Evolutionary conservation across 768 basidiomycete species (phyloP).

Genomic region (Pleurotus citrinopileatus): DNA sequence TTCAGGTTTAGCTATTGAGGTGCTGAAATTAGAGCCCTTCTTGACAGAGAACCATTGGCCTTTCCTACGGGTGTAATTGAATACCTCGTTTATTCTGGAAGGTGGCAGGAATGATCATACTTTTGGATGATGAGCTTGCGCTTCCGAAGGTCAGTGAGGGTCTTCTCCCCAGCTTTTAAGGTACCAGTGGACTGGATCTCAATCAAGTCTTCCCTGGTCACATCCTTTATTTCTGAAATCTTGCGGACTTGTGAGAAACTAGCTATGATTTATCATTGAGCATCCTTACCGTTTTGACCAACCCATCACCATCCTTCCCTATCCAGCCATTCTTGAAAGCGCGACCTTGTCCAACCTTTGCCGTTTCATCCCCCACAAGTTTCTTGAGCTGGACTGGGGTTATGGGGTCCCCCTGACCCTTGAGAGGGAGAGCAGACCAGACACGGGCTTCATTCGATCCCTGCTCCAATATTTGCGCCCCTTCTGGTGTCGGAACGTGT

Average conservation of each 20-base stretch:
- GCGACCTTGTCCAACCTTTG: conserved; percentile 91
- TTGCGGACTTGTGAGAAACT: conserved; percentile 44
- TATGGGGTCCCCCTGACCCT: conserved; percentile 68
- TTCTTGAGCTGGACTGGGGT: conserved; percentile 67
- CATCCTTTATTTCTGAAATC: conserved; percentile 56
- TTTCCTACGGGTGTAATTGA: conserved; percentile 55
- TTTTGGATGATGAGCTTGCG: conserved; percentile 85
- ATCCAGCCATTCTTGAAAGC: conserved; percentile 99
- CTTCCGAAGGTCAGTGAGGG: conserved; percentile 84
- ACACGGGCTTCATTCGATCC: conserved; percentile 97
- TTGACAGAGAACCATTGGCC: conserved; percentile 90
- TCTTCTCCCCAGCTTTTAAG: conserved; percentile 73
- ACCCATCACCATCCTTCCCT: conserved; percentile 81
- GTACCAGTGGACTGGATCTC: conserved; percentile 75
- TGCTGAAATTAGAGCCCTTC: conserved; percentile 86
- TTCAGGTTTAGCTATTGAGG: conserved; percentile 88
- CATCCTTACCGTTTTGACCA: conserved; percentile 80
- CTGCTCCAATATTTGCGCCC: conserved; percentile 66
- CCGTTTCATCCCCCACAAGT: conserved; percentile 78
- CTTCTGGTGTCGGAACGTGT: conserved; percentile 81
- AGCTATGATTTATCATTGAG: conserved; percentile 7
- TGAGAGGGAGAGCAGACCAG: conserved; percentile 77
- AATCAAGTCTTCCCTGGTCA: conserved; percentile 69
- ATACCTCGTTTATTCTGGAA: neutral
- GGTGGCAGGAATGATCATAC: conserved; percentile 35